phyloP scores from a whole-genome alignment of 2,329 filamentous ascomycete species.

The Colletotrichum sp. region DNA sequence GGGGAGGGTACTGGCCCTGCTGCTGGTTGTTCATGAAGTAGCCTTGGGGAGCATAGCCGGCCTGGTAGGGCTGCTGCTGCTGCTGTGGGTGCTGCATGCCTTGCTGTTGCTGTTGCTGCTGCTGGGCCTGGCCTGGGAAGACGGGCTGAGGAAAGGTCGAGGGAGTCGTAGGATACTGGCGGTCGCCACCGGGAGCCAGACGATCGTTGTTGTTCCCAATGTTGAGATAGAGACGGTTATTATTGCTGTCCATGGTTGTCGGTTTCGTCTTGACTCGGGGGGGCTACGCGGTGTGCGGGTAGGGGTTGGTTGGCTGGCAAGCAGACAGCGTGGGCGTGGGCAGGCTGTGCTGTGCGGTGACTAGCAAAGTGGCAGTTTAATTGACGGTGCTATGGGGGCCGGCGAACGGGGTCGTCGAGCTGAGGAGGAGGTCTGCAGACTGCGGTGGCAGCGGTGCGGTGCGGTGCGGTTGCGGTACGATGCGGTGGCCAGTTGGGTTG shows the following conservation, averaged over 20 bases:
- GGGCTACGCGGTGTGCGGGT: background rate
- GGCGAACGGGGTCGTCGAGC: background rate
- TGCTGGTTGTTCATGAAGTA: constrained; percentile 72
- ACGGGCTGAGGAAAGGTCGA: constrained; percentile 97
- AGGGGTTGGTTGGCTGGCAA: constrained; percentile 5
- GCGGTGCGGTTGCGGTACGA: background rate
- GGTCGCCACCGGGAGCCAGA: constrained; percentile 63
- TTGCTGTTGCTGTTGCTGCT: constrained; percentile 40
- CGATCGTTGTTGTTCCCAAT: constrained; percentile 71
- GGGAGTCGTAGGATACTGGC: constrained; percentile 84
- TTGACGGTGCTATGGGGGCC: background rate
- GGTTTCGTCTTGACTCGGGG: constrained; percentile 14
- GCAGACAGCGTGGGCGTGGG: background rate
- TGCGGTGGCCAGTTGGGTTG: background rate
- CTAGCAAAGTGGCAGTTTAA: background rate
- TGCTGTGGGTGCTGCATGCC: constrained; percentile 30
- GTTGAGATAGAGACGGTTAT: constrained; percentile 70
- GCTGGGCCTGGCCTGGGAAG: constrained; percentile 50
- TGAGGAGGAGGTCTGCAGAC: background rate
- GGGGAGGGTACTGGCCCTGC: constrained; percentile 45
- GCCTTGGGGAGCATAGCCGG: constrained; percentile 48
- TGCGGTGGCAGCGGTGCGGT: background rate
- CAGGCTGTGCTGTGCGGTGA: background rate
- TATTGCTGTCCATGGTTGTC: constrained; percentile 59
- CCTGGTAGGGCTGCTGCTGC: constrained; percentile 50